Conservation (phyloP, 129 eudicot genomes). For the Flaveria ramosissima region DNA sequence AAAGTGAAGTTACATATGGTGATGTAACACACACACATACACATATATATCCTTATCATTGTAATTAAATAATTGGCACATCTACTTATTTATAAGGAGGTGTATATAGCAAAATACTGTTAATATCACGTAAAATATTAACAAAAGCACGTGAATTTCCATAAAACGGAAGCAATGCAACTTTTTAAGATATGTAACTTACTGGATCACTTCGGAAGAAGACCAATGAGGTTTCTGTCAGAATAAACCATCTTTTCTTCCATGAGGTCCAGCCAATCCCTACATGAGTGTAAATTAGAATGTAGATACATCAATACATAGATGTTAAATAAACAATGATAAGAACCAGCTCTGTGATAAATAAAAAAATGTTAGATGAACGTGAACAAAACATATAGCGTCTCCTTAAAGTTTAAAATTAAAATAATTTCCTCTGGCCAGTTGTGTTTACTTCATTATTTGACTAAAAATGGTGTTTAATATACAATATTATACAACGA, state of each 20-base stretch:
- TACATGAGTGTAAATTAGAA: slow-evolving; percentile 34
- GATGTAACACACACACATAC: background rate
- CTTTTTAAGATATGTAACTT: slow-evolving; percentile 35
- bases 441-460: background rate
- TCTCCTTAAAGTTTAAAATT: background rate
- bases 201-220: slow-evolving; percentile 96
- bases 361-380: slow-evolving; percentile 10
- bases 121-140: background rate
- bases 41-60: background rate
- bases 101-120: background rate
- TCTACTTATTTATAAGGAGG: background rate
- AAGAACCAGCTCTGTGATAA: slow-evolving; percentile 10
- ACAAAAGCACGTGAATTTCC: slow-evolving; percentile 22
- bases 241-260: slow-evolving; percentile 96
- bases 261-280: slow-evolving; percentile 99
- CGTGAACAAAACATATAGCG: background rate
- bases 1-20: slow-evolving; percentile 4
- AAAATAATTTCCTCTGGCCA: background rate
- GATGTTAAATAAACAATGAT: slow-evolving; percentile 3
- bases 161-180: slow-evolving; percentile 17
- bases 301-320: background rate
- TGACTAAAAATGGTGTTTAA: background rate
- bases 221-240: slow-evolving; percentile 86
- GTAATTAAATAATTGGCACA: background rate
- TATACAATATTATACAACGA: background rate